Percentiles rank a stretch among this genome's conserved stretches.
Evolutionary conservation across 768 basidiomycete species (phyloP).

Genomic region (Lentinula raphanica): DNA sequence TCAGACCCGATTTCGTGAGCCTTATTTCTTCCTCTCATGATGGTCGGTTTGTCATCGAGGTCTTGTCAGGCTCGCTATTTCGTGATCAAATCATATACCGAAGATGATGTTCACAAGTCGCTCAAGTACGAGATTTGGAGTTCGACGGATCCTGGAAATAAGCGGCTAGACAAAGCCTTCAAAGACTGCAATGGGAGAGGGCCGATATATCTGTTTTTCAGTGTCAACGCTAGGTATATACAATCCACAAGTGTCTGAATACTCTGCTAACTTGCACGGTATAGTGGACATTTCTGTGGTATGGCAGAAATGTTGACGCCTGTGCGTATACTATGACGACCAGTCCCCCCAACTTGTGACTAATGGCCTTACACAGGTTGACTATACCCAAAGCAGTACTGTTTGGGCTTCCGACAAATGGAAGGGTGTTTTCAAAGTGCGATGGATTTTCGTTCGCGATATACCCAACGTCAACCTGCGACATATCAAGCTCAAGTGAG

Average conservation of each 20-base stretch:
- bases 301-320: conserved; percentile 98
- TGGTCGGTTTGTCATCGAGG: too few species aligned
- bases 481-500: conserved; percentile 84
- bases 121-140: conserved; percentile 98
- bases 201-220: conserved; percentile 97
- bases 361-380: conserved; percentile 52
- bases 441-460: conserved; percentile 96
- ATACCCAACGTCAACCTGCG: conserved; percentile 86
- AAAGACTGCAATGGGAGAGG: conserved; percentile 88
- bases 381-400: conserved; percentile 89
- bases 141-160: conserved; percentile 95
- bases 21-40: background rate
- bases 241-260: background rate
- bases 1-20: conserved; percentile 70
- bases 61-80: conserved; percentile 81
- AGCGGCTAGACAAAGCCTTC: conserved; percentile 95
- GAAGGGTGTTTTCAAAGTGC: conserved; percentile 98
- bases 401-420: conserved; percentile 99
- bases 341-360: background rate
- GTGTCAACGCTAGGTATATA: conserved; percentile 81
- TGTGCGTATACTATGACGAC: conserved; percentile 35
- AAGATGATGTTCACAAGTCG: conserved; percentile 98
- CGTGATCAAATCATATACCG: conserved; percentile 98
- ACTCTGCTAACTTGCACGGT: background rate
- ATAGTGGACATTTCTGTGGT: conserved; percentile 93